Percentiles rank a stretch among this genome's conserved stretches.
Evolutionary conservation across 2,329 filamentous ascomycete species (phyloP).

Genomic region (Cordyceps militaris): DNA sequence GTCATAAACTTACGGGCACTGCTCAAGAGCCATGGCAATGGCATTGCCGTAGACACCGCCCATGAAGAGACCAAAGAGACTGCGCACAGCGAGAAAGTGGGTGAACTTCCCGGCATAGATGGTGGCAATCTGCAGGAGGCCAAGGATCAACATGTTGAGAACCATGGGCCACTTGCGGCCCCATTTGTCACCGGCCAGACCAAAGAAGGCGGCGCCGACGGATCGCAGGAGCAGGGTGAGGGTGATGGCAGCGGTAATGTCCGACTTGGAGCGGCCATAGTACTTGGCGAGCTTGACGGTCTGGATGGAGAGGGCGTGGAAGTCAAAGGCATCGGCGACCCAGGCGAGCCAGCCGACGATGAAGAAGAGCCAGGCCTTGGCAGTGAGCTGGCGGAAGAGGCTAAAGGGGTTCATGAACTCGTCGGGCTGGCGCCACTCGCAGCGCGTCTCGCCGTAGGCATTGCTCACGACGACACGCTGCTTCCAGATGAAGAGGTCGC

Average conservation of each 20-base stretch:
- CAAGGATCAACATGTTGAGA: slow-evolving; percentile 66
- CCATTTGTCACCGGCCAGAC: slow-evolving; percentile 69
- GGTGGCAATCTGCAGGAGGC: slow-evolving; percentile 63
- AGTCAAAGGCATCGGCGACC: slow-evolving; percentile 79
- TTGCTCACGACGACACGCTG: slow-evolving; percentile 63
- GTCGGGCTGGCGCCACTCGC: slow-evolving; percentile 62
- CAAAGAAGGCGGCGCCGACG: slow-evolving; percentile 68
- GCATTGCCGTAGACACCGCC: slow-evolving; percentile 75
- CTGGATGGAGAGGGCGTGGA: slow-evolving; percentile 73
- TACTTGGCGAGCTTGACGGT: slow-evolving; percentile 59
- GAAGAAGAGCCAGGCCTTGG: slow-evolving; percentile 68
- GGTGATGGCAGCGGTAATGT: slow-evolving; percentile 68
- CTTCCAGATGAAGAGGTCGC: slow-evolving; percentile 66
- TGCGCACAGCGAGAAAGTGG: slow-evolving; percentile 67
- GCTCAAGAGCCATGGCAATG: slow-evolving; percentile 70
- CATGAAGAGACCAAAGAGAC: slow-evolving; percentile 72
- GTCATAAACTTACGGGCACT: slow-evolving; percentile 50
- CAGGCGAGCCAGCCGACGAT: slow-evolving; percentile 67
- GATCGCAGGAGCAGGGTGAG: slow-evolving; percentile 68
- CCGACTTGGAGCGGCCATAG: slow-evolving; percentile 48
- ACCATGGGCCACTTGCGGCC: slow-evolving; percentile 83
- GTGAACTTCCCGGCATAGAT: slow-evolving; percentile 67
- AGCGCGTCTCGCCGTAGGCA: slow-evolving; percentile 54
- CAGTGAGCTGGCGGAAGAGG: slow-evolving; percentile 56
- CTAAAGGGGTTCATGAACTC: slow-evolving; percentile 64